These are phyloP conservation scores for Pistacia atlantica DNA, from an alignment of 345 rosid species.

Conservation along the genomic window DNA sequence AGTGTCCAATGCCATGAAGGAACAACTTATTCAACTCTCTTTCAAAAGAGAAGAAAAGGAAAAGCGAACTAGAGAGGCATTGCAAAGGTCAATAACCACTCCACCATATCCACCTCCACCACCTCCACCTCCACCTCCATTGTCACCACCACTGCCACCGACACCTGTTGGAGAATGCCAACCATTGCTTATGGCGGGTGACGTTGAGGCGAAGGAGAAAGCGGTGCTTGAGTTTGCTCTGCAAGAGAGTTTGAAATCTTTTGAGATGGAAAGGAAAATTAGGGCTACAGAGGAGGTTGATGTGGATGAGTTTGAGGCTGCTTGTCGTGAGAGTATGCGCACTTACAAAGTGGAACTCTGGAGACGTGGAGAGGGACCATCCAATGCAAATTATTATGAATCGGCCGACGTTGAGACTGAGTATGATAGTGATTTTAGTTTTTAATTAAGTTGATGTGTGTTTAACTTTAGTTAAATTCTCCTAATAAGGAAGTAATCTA, in stretches of 20 bases:
- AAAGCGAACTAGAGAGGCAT: background rate
- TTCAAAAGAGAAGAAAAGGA: background rate
- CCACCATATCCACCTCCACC: too few relatives aligned
- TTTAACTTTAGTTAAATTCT: background rate
- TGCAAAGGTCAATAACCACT: too few relatives aligned
- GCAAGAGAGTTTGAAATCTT: background rate
- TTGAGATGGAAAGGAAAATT: background rate
- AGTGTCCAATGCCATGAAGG: background rate
- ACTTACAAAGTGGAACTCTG: background rate
- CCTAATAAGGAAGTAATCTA: too few relatives aligned
- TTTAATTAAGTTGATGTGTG: background rate
- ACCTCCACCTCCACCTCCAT: too few relatives aligned
- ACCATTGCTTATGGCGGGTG: background rate
- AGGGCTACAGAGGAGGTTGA: background rate
- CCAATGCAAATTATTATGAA: background rate
- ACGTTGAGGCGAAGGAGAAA: background rate
- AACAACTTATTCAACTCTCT: background rate
- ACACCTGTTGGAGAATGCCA: too few relatives aligned
- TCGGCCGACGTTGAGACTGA: background rate
- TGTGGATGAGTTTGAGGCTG: background rate
- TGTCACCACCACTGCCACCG: too few relatives aligned
- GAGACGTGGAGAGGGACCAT: conserved; percentile 14
- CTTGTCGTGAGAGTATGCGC: conserved; percentile 6
- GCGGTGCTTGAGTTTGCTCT: background rate
- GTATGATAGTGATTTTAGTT: background rate